phyloP scores from a whole-genome alignment of 331 rosid genomes.

The Quercus phellos region DNA sequence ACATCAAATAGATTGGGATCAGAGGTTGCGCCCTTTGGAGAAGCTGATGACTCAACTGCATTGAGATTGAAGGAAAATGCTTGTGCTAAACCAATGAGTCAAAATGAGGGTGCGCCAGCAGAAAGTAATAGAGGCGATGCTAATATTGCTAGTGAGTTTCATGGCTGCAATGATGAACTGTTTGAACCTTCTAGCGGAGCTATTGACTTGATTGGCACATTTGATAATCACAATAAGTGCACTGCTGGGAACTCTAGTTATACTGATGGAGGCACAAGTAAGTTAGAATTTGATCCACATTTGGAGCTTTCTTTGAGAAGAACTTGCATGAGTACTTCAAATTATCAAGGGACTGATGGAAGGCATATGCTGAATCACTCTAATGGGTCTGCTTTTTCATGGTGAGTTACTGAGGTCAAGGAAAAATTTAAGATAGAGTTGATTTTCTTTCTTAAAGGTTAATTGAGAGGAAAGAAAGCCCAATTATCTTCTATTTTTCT shows the following conservation, averaged over 20 bases:
- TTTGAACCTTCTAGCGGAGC: conserved; percentile 41
- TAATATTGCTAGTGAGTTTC: conserved; percentile 22
- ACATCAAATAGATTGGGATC: conserved; percentile 30
- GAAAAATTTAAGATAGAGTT: neutral
- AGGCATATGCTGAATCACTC: conserved; percentile 49
- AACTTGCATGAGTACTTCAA: conserved; percentile 25
- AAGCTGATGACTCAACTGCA: conserved; percentile 23
- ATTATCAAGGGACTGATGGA: conserved; percentile 36
- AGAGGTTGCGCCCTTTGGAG: conserved; percentile 29
- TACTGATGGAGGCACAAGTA: conserved; percentile 25
- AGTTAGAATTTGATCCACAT: conserved; percentile 37
- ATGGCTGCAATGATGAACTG: conserved; percentile 8
- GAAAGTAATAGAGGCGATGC: conserved; percentile 30
- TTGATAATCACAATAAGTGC: conserved; percentile 35
- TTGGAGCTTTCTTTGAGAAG: conserved; percentile 58
- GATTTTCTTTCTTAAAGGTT: neutral
- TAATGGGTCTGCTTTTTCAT: conserved; percentile 61
- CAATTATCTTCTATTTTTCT: neutral
- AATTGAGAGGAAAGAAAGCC: neutral
- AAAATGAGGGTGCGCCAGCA: conserved; percentile 22
- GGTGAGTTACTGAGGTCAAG: conserved; percentile 38
- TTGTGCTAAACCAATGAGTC: conserved; percentile 21
- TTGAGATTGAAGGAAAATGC: conserved; percentile 28
- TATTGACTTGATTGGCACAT: conserved; percentile 61
- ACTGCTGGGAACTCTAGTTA: conserved; percentile 22